Evolutionary conservation across 805 yeast genomes (phyloP), one percentile per base, ranked within the genome.

Genomic region (Wickerhamomyces ciferrii): DNA sequence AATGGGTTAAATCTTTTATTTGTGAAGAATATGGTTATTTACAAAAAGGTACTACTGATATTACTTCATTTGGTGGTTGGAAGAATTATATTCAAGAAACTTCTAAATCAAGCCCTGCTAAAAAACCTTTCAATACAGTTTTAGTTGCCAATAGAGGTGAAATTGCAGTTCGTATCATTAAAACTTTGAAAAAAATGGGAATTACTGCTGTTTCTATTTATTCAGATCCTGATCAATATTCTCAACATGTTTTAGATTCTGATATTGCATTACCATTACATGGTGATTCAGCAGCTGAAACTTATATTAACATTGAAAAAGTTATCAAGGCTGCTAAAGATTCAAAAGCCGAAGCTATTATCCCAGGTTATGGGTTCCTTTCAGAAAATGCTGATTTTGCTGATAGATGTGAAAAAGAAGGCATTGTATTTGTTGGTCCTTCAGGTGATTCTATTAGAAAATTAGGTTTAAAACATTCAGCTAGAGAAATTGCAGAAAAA

Each of bases 111-210:
- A 54, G 54, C 20, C 59, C 60, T 36, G 49, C 55, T 17, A 68
- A 68, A 48, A 79, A 78, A 58, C 94, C 95, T 1, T 89, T 90
- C 68, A 73, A 81, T 19, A 77, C 84, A 11, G 96, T 92, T n/a
- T 75, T 92, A 46, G 94, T 92, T 45, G 98, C 98, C 37, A 92
- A 92, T 72, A 80, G 99, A 69, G 98, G 98, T 64, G 99, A 92
- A 69, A 92, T 92, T 59, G 97, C 99, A 2, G 97, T 91, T 27
- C 75, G 99, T 60, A 89, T 94, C 56, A 89, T 92, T 60, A 84
- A 79, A 62, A 91, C 99, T 18, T 72, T 92, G 61, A 87, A 87
- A 66, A 84, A 84, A 64, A 64, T 94, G 53, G 81, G 81, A 4
- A 87, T 94, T 56, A 76, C 74, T 53, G 72, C 97, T 1, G 84